Percentiles rank a stretch among this genome's conserved stretches.
Evolutionary conservation across 441 rosid species (phyloP).

Genomic region (Raphanus hybrid): DNA sequence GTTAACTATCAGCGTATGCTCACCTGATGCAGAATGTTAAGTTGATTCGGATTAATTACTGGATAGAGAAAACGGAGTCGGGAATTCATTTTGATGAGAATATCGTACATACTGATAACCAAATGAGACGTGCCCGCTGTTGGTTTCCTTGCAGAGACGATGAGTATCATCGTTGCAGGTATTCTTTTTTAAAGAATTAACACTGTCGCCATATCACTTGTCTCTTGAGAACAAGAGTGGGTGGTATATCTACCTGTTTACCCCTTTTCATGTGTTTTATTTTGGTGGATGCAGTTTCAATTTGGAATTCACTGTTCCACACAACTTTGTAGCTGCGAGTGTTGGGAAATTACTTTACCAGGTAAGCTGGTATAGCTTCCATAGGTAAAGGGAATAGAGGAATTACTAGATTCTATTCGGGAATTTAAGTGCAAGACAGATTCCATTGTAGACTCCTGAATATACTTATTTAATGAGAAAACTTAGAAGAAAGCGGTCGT

Average conservation of each 20-base stretch:
- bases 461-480: slow-evolving; percentile 4
- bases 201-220: slow-evolving; percentile 6
- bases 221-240: slow-evolving; percentile 19
- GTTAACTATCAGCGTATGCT: slow-evolving; percentile 20
- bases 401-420: slow-evolving; percentile 1
- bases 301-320: slow-evolving; percentile 95
- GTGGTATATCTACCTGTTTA: slow-evolving; percentile 14
- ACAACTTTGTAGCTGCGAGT: slow-evolving; percentile 88
- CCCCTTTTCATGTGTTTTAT: neutral
- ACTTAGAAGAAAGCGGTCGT: slow-evolving; percentile 12
- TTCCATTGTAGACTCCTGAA: slow-evolving; percentile 4
- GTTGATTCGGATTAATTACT: slow-evolving; percentile 79
- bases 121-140: slow-evolving; percentile 91
- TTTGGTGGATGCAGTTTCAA: slow-evolving; percentile 66
- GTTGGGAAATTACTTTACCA: slow-evolving; percentile 84
- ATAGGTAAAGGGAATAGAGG: slow-evolving; percentile 25
- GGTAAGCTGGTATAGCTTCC: slow-evolving; percentile 56
- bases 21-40: slow-evolving; percentile 88
- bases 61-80: slow-evolving; percentile 88
- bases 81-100: slow-evolving; percentile 86
- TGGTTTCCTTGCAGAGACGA: slow-evolving; percentile 98
- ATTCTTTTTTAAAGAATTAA: slow-evolving; percentile 28
- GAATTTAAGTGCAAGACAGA: neutral
- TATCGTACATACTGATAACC: slow-evolving; percentile 89
- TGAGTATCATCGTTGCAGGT: slow-evolving; percentile 90